Percentiles rank a stretch among this genome's conserved stretches.
phyloP scores from a whole-genome alignment of 2,329 filamentous ascomycete genomes.

The Exophiala lecanii-corni region DNA sequence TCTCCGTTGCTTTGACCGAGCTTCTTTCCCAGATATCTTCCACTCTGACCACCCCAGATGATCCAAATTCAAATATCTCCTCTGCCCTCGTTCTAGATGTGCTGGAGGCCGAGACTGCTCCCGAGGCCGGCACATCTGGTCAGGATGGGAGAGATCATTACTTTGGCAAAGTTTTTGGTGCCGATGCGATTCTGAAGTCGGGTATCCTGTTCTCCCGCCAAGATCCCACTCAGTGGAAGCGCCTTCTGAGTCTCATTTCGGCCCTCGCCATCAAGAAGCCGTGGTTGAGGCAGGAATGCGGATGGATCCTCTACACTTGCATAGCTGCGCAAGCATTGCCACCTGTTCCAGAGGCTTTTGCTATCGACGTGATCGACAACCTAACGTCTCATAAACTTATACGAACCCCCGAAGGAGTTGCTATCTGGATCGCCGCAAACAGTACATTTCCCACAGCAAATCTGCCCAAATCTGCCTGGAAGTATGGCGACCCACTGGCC shows the following conservation, averaged over 20 bases:
- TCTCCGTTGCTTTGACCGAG: constrained; percentile 83
- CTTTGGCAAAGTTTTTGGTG: constrained; percentile 81
- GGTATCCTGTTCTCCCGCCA: constrained; percentile 61
- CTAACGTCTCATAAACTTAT: constrained; percentile 62
- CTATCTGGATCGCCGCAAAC: constrained; percentile 73
- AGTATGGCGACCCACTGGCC: constrained; percentile 65
- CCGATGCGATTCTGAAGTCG: constrained; percentile 80
- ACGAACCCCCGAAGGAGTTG: constrained; percentile 81
- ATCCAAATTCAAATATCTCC: constrained; percentile 26
- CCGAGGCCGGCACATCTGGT: constrained; percentile 49
- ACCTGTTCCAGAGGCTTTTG: constrained; percentile 40
- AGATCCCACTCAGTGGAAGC: constrained; percentile 48
- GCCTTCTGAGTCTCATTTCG: constrained; percentile 68
- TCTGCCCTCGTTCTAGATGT: constrained; percentile 44
- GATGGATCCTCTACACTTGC: constrained; percentile 63
- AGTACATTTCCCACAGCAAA: constrained; percentile 60
- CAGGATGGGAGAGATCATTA: constrained; percentile 82
- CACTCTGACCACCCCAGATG: constrained; percentile 32
- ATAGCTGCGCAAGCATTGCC: background rate
- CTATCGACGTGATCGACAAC: constrained; percentile 58
- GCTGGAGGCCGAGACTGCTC: constrained; percentile 49
- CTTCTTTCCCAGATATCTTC: constrained; percentile 58
- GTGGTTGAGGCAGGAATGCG: constrained; percentile 86
- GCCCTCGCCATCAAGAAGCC: constrained; percentile 74
- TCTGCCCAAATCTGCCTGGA: constrained; percentile 68